Percentiles rank a stretch among this genome's conserved stretches.
phyloP scores from a whole-genome alignment of 306 rosid genomes.

The Lotus japonicus region DNA sequence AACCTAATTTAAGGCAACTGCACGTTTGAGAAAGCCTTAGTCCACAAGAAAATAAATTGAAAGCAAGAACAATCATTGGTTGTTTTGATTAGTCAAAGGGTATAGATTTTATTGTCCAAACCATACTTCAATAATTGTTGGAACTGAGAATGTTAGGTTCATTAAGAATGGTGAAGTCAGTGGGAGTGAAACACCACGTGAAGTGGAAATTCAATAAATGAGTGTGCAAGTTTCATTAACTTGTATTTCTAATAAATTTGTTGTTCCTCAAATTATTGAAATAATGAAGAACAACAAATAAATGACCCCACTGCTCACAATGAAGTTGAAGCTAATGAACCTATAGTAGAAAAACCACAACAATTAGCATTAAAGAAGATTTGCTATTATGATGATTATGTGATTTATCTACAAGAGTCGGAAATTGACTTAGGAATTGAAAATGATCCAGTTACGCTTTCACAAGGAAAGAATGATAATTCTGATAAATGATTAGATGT shows the following conservation, averaged over 20 bases:
- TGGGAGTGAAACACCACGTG: neutral
- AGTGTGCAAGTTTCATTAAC: neutral
- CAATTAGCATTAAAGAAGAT: neutral
- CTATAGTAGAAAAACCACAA: neutral
- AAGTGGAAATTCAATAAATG: neutral
- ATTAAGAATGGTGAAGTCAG: neutral
- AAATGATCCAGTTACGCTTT: no score
- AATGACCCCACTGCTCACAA: neutral
- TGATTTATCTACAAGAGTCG: neutral
- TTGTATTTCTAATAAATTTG: neutral
- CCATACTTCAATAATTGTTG: neutral
- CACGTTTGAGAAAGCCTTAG: no score
- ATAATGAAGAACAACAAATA: neutral
- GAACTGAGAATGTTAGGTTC: neutral
- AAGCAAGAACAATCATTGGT: no score
- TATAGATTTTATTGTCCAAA: neutral
- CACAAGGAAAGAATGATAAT: neutral
- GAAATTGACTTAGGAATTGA: neutral
- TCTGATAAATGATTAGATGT: neutral
- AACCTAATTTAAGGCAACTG: no score
- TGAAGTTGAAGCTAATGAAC: neutral
- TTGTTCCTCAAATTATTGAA: neutral
- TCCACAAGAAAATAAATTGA: neutral
- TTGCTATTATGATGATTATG: neutral
- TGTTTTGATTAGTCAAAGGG: neutral